Base-by-base conservation (phyloP, 352 stramenopile genomes). In the Globisporangium nagaii region DNA sequence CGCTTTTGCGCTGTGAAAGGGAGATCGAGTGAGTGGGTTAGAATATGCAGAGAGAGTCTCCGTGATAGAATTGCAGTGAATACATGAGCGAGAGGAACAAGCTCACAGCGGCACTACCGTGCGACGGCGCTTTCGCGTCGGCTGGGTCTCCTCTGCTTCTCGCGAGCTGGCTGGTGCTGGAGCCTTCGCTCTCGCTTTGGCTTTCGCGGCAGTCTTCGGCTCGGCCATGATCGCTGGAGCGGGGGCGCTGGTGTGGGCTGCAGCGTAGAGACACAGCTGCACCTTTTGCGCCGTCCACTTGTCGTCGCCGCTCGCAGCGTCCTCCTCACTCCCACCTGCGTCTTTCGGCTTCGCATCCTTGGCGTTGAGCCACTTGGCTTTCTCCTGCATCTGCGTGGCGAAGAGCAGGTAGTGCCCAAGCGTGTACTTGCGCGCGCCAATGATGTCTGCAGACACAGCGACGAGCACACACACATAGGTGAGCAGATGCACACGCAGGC, bases 391-490 rank as follows among this genome's bases (percentile, higher is more conserved):
- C 49, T 83, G 58, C 48, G 79, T 65, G 17, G 58, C 65, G 30
- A 89, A 87, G n/a, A 42, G 75, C 31, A 90, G 46, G 67, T 84
- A 90, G 57, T 90, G 82, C 34, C 68, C 27, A 11, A 93, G 62
- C 28, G 79, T 93, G 66, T 93, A 93, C 66, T 93, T 88, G 35
- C 78, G 77, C 24, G 77, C 56, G 15, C 79, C 79, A 42, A 93
- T 93, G 35, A 79, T 60, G 3, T 58, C 76, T 88, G 42, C n/a
- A 42, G 11, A 35, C 24, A 6, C 31, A 41, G 41, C 28, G 32
- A 11, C 9, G 27, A 22, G n/a, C 12, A 22, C 32, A 32, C 10
- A 22, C 20, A 32, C 6, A 22, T 12, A 41, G 5, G 10, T 12
- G n/a, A 8, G 36, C n/a, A n/a, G n/a, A n/a, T n/a, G n/a, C n/a